These are phyloP conservation scores for Sphaerulina vaccinii DNA, from an alignment of 2,329 filamentous ascomycete genomes.

Conservation along the genomic window DNA sequence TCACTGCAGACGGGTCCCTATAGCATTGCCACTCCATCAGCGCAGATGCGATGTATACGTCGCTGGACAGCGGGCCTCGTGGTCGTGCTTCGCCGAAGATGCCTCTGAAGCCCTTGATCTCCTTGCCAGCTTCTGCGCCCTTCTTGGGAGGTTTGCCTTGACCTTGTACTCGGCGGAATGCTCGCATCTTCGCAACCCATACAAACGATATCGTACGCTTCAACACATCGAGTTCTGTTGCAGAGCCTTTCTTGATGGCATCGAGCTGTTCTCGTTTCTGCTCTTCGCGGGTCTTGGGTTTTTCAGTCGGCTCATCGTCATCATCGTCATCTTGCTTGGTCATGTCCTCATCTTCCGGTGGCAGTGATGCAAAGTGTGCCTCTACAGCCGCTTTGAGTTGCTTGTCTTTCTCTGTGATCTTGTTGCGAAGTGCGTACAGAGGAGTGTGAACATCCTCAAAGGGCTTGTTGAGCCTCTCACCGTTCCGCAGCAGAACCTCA, in stretches of 20 bases:
- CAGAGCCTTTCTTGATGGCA: conserved; percentile 63
- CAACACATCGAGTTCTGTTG: conserved; percentile 70
- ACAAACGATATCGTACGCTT: conserved; percentile 85
- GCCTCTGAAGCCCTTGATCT: conserved; percentile 66
- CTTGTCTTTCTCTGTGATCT: conserved; percentile 64
- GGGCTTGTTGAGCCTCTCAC: conserved; percentile 74
- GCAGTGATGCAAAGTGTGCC: conserved; percentile 51
- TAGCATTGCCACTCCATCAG: conserved; percentile 95
- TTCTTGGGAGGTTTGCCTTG: conserved; percentile 59
- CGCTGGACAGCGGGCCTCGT: conserved; percentile 83
- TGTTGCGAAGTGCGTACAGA: conserved; percentile 82
- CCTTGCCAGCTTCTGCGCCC: conserved; percentile 14
- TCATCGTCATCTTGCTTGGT: conserved; percentile 51
- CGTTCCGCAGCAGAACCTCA: conserved; percentile 64
- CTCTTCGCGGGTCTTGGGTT: conserved; percentile 51
- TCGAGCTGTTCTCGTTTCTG: conserved; percentile 57
- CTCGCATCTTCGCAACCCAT: conserved; percentile 92
- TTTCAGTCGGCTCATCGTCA: conserved; percentile 50
- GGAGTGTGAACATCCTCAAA: conserved; percentile 81
- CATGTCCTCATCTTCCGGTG: conserved; percentile 40
- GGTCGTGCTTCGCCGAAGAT: conserved; percentile 87
- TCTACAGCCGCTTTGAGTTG: conserved; percentile 58
- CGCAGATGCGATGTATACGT: conserved; percentile 91
- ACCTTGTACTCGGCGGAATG: conserved; percentile 91
- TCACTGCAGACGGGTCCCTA: conserved; percentile 85